A percentile compares a stretch with the other conserved stretches of the same genome.
Conservation (phyloP, 306 rosid genomes). For the Lotus japonicus region DNA sequence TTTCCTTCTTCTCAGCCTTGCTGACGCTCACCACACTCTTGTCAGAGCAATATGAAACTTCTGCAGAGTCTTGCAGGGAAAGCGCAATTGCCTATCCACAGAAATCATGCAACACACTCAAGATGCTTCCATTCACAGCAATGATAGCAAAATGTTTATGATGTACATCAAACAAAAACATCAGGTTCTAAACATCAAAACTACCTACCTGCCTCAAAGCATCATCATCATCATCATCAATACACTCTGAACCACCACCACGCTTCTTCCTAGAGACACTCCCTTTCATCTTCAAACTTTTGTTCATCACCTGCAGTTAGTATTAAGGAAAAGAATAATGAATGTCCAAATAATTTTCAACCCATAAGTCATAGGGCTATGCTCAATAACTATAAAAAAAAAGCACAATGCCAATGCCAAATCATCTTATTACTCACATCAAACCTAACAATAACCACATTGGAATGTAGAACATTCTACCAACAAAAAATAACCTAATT, state of each 20-base stretch:
- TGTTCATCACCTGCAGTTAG: constrained; percentile 43
- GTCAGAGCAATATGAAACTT: constrained; percentile 19
- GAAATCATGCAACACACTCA: constrained; percentile 9
- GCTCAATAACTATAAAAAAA: no score
- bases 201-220: constrained; percentile 71
- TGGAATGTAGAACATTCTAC: not conserved
- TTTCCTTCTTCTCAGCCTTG: constrained; percentile 30
- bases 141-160: not conserved
- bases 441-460: not conserved
- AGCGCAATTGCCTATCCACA: constrained; percentile 73
- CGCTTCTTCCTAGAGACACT: constrained; percentile 25
- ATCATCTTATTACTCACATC: no score
- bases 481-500: not conserved
- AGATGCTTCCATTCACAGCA: constrained; percentile 8
- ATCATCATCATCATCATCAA: constrained; percentile 58
- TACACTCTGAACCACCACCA: constrained; percentile 17
- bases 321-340: not conserved
- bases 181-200: constrained; percentile 8
- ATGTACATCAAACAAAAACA: not conserved
- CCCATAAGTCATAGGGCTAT: not conserved
- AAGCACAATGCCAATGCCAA: no score
- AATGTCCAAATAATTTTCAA: not conserved
- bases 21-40: constrained; percentile 12
- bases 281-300: constrained; percentile 35
- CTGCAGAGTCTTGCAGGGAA: constrained; percentile 53